phyloP scores from a whole-genome alignment of 306 rosid genomes.

The Castanopsis chinensis region DNA sequence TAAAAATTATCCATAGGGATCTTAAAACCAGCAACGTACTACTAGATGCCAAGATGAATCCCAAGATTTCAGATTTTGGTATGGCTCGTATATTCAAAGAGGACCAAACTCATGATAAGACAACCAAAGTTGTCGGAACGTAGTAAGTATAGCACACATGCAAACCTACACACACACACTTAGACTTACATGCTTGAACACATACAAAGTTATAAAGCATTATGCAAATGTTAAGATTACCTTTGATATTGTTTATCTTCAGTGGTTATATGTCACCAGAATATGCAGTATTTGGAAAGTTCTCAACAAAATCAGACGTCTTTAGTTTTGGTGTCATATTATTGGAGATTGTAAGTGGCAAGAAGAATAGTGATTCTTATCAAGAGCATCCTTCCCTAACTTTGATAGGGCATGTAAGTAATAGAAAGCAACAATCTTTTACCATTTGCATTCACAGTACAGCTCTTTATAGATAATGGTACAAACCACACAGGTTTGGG shows the following conservation, averaged over 20 bases:
- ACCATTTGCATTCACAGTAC: background rate
- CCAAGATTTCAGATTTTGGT: background rate
- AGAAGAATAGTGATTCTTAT: background rate
- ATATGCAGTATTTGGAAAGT: background rate
- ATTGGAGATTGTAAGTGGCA: background rate
- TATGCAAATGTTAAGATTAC: background rate
- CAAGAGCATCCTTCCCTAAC: background rate
- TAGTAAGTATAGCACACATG: background rate
- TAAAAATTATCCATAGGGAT: background rate
- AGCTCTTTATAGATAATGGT: background rate
- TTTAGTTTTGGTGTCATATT: background rate
- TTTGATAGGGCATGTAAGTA: slow-evolving; percentile 1
- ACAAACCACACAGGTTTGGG: slow-evolving; percentile 1
- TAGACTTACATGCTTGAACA: no score
- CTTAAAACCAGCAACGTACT: background rate
- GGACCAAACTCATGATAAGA: background rate
- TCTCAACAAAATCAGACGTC: background rate
- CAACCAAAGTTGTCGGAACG: background rate
- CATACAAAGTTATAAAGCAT: background rate
- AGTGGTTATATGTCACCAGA: background rate
- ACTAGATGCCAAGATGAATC: background rate
- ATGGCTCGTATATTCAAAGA: background rate
- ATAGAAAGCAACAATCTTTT: background rate
- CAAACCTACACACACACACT: no score
- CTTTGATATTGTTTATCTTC: background rate